Evolutionary conservation across 106 monocot genomes (phyloP).

Genomic region (Iris macrosiphon): DNA sequence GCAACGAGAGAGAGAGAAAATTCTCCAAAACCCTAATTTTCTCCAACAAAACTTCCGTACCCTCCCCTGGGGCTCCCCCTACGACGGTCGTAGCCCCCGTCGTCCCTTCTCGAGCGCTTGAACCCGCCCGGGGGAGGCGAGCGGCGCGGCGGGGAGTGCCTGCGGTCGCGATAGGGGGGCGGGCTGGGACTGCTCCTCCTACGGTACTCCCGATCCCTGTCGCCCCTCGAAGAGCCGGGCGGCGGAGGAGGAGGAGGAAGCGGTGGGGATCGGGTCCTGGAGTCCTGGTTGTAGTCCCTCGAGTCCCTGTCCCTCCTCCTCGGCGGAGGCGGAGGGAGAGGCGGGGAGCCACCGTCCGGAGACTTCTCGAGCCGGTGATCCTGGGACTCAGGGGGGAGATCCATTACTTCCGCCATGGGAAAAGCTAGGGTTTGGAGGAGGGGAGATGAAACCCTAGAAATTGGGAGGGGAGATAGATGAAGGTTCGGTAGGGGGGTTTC

Average conservation of each 20-base stretch:
- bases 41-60: background rate
- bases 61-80: conserved; percentile 48
- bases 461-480: background rate
- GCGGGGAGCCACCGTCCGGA: background rate
- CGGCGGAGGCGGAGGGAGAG: background rate
- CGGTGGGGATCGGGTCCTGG: conserved; percentile 6
- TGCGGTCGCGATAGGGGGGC: conserved; percentile 60
- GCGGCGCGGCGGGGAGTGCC: conserved; percentile 52
- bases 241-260: background rate
- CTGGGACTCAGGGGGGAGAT: conserved; percentile 1
- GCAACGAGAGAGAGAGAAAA: no score
- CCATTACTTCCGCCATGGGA: conserved; percentile 7
- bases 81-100: conserved; percentile 59
- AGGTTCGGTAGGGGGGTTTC: no score
- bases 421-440: background rate
- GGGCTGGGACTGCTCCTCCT: conserved; percentile 72
- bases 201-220: conserved; percentile 53
- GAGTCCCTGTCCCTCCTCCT: conserved; percentile 8
- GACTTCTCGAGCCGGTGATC: conserved; percentile 2
- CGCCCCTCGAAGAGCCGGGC: conserved; percentile 12
- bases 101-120: conserved; percentile 82
- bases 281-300: conserved; percentile 5
- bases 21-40: conserved; percentile 14
- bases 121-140: conserved; percentile 51
- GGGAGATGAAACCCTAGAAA: background rate